Evolutionary conservation across 1,139 yeast species (phyloP), one percentile per base, ranked within the genome.

Genomic region (Spathaspora sp.): DNA sequence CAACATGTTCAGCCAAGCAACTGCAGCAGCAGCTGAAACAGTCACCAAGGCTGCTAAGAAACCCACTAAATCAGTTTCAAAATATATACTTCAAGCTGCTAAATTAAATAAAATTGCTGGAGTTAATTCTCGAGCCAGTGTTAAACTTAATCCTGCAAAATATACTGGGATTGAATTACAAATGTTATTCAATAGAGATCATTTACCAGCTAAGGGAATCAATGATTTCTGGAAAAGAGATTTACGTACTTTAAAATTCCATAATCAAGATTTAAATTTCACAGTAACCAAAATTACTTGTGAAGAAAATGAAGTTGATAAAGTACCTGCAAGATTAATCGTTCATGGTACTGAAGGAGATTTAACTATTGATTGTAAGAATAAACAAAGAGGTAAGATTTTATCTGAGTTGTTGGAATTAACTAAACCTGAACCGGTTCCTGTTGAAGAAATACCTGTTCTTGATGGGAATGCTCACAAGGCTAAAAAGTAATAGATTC

Each of bases 201-300:
- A 64, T 46, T 63, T 60, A 25, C 68, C 73, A 10, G 61, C 74
- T 10, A 56, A 60, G 15, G 79, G 79, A 1, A 60, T 74, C 49
- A 68, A 65, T 54, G 63, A 66, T 46, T 88, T 90, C 66, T 87
- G 95, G 95, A 81, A 80, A 57, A 69, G 74, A 43, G 78, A 82
- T 64, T 71, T 89, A 48, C 96, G 95, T 17, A 82, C 89, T 11
- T 72, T 90, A 49, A 86, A 83, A 61, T 90, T 87, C 65, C 91
- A 89, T 68, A 90, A 90, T 64, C 93, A 93, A 26, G 70, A 72
- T 38, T 61, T 87, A 29, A 77, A 81, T 31, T 82, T 89, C 49
- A 74, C 80, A 25, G 86, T 89, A 40, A 69, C 76, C 24, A 73
- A 88, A 54, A 72, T 85, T 39, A 67, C 68, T 29, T 75, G 81